Evolutionary conservation across 2,329 filamentous ascomycete genomes (phyloP), one percentile per base, ranked within the genome.

Genomic region (Tolypocladium capitatum): DNA sequence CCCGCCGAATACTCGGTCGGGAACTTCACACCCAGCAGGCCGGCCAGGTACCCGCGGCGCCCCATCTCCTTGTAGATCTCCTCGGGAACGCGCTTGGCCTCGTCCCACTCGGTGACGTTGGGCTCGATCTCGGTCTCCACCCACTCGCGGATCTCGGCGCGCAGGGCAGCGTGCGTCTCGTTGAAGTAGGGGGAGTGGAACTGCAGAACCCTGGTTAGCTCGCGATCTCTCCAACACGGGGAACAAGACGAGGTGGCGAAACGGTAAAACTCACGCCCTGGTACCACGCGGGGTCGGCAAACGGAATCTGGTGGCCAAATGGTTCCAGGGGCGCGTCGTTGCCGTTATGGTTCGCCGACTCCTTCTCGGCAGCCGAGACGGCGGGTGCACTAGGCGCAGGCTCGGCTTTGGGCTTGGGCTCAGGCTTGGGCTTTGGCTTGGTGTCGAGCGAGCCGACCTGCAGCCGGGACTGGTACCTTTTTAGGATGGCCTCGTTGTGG

Each of bases 181-280:
- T 96, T 96, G 76, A 84, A 94, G 76, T 96, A 97, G 28, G 91
- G 88, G 2, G 91, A 95, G 71, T 94, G 86, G 69, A 95, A 94
- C 86, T 94, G 54, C n/a, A 45, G 24, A 9, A 30, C 16, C 7
- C 24, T 14, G 24, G 24, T 42, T 8, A 42, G 24, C 38, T 28
- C 38, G 8, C 16, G 4, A 11, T 28, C 9, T 28, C 16, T 28
- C 38, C 38, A 40, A 10, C 36, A 27, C 14, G 7, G 18, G 4
- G 9, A 9, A n/a, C 16, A 9, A 5, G 4, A 8, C 9, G 18
- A 45, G 46, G 13, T 16, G 28, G 7, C 16, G 32, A 33, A 24
- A 8, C 4, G 38, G 38, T 21, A 5, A 24, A 31, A 65, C 87
- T 66, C 74, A 94, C 88, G 55, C 83, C 83, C 66, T 95, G 90